Percentiles rank a stretch among this genome's conserved stretches.
phyloP scores from a whole-genome alignment of 345 rosid species.

The Eucalyptus curtisii region DNA sequence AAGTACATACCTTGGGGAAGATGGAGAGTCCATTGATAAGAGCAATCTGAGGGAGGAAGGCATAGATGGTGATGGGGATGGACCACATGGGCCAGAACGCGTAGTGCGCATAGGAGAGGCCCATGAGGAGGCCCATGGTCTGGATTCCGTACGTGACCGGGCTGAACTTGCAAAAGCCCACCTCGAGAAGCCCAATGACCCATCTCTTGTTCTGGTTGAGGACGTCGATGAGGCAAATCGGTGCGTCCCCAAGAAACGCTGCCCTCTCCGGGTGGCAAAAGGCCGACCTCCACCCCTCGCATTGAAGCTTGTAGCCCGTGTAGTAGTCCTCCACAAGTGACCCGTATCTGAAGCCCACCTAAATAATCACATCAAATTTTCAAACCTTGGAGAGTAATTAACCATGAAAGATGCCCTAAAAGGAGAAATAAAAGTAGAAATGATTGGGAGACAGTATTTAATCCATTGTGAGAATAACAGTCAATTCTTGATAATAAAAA shows the following conservation, averaged over 20 bases:
- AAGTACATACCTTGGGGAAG: background rate
- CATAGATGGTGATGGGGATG: constrained; percentile 31
- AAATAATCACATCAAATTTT: background rate
- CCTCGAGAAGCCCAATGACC: constrained; percentile 50
- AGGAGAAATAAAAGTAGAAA: background rate
- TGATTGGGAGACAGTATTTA: too few relatives aligned
- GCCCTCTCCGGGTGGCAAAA: constrained; percentile 47
- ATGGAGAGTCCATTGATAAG: constrained; percentile 25
- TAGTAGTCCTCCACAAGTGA: constrained; percentile 61
- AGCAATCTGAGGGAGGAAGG: constrained; percentile 60
- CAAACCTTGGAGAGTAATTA: background rate
- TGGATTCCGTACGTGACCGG: constrained; percentile 33
- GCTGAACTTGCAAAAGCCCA: constrained; percentile 19
- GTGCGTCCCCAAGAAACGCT: constrained; percentile 55
- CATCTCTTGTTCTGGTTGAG: constrained; percentile 55
- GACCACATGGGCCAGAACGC: constrained; percentile 42
- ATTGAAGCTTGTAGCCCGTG: constrained; percentile 40
- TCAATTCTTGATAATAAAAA: background rate
- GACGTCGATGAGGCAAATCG: constrained; percentile 25
- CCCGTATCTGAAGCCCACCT: constrained; percentile 65
- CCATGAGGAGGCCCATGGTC: constrained; percentile 19
- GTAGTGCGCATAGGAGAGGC: constrained; percentile 20
- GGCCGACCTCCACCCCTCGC: constrained; percentile 61
- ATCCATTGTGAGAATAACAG: accelerated
- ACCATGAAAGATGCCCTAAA: background rate